These are phyloP conservation scores for Colletotrichum sp. DNA, from an alignment of 2,329 filamentous ascomycete genomes.

Conservation along the genomic window DNA sequence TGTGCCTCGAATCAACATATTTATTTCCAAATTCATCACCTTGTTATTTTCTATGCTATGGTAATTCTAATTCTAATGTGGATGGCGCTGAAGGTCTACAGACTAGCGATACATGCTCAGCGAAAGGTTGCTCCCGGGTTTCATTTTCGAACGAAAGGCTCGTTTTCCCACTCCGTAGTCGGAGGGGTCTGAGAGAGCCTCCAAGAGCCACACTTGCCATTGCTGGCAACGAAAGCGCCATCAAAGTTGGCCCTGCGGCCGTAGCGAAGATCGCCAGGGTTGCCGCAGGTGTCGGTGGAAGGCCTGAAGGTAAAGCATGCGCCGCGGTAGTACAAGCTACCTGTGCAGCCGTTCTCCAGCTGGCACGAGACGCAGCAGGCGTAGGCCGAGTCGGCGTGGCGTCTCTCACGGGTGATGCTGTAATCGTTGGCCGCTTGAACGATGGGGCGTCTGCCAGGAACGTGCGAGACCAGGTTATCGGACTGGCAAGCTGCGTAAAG, in stretches of 20 bases:
- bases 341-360: not conserved
- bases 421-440: not conserved
- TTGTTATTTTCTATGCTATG: not conserved
- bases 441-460: not conserved
- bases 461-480: not conserved
- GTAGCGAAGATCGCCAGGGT: not conserved
- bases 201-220: constrained; percentile 7
- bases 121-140: not conserved
- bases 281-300: not conserved
- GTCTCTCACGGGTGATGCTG: not conserved
- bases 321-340: not conserved
- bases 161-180: not conserved
- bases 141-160: not conserved
- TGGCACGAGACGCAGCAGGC: constrained; percentile 13
- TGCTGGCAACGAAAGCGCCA: constrained; percentile 2
- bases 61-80: not conserved
- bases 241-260: not conserved
- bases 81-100: not conserved
- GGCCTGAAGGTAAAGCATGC: constrained; percentile 7
- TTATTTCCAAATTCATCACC: not conserved
- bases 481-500: constrained; percentile 9
- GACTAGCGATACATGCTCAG: not conserved
- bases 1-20: not conserved
- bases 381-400: not conserved
- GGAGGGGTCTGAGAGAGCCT: not conserved